Evolutionary conservation across 2,329 filamentous ascomycete genomes (phyloP).

Genomic region (Fusarium sp.): DNA sequence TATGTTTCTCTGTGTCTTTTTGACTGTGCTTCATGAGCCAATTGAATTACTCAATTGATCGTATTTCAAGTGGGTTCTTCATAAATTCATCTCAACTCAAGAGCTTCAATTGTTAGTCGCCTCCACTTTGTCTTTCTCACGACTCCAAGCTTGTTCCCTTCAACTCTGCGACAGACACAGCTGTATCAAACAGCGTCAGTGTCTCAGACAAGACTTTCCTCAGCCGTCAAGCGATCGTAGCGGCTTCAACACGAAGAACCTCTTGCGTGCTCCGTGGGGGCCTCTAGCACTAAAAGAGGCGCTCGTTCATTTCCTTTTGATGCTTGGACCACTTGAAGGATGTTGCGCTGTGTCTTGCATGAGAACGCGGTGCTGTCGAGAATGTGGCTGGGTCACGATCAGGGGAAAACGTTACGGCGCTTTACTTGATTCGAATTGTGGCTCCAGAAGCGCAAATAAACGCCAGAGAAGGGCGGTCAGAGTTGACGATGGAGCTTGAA

Average conservation of each 20-base stretch:
- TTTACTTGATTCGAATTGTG: neutral
- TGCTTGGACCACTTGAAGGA: constrained; percentile 19
- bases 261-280: constrained; percentile 32
- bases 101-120: constrained; percentile 1
- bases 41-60: constrained; percentile 1
- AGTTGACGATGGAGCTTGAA: neutral
- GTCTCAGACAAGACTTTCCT: constrained; percentile 8
- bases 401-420: constrained; percentile 2
- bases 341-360: constrained; percentile 9
- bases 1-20: neutral
- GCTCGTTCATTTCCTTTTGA: constrained; percentile 27
- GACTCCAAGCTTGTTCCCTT: constrained; percentile 13
- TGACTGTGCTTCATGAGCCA: neutral
- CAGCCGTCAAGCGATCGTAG: neutral
- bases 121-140: neutral
- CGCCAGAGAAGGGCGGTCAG: constrained; percentile 4
- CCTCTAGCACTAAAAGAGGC: constrained; percentile 14
- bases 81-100: neutral
- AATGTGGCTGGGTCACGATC: constrained; percentile 5
- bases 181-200: constrained; percentile 15
- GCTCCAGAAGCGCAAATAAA: constrained; percentile 8
- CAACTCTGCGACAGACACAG: constrained; percentile 3
- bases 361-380: constrained; percentile 1
- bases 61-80: constrained; percentile 1
- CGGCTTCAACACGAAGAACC: neutral